Conservation (phyloP, 2,329 filamentous ascomycete species). For the Colletotrichum theobromicola region DNA sequence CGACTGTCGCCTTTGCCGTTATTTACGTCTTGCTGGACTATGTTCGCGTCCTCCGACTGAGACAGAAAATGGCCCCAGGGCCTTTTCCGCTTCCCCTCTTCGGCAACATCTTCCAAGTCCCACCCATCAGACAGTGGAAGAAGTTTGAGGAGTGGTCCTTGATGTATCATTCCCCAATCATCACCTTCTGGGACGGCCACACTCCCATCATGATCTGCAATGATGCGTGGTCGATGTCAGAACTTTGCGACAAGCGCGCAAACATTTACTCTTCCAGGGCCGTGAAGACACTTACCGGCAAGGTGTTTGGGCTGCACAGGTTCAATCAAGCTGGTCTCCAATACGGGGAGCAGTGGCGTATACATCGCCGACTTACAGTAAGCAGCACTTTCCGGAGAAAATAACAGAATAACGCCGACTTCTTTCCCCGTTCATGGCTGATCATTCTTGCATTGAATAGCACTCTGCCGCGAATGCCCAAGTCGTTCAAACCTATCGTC, state of each 20-base stretch:
- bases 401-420: background rate
- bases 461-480: background rate
- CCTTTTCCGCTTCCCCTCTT: background rate
- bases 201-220: background rate
- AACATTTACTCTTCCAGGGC: background rate
- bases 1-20: background rate
- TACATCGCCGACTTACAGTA: background rate
- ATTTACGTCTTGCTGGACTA: background rate
- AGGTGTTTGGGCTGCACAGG: background rate
- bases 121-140: background rate
- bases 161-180: background rate
- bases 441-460: background rate
- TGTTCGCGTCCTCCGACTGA: background rate
- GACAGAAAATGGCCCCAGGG: background rate
- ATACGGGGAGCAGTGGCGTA: background rate
- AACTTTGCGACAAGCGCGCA: background rate
- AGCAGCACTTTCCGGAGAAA: background rate
- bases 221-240: background rate
- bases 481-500: background rate
- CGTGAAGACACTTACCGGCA: background rate
- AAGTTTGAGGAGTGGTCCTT: background rate
- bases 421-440: background rate
- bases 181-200: background rate
- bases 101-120: background rate
- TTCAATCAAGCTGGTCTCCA: background rate